A percentile compares a stretch with the other conserved stretches of the same genome.
Evolutionary conservation across 129 eudicot species (phyloP).

Genomic region (carrot (Daucus carota)): DH1_v3.0 NC_030383.2:44892501-44893000

Average conservation of each 20-base stretch:
- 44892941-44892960: background rate
- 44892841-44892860: background rate
- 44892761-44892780: background rate
- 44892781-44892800: too few species aligned
- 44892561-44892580: background rate
- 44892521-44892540: background rate
- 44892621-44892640: background rate
- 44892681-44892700: background rate
- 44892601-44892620: background rate
- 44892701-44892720: background rate
- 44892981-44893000: background rate
- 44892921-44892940: background rate
- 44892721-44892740: background rate
- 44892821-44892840: background rate
- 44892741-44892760: background rate
- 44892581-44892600: background rate
- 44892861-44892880: background rate
- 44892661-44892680: too few species aligned
- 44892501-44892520: background rate
- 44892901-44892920: too few species aligned
- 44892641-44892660: background rate
- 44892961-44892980: background rate
- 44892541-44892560: background rate
- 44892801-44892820: too few species aligned
- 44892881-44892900: background rate